These are phyloP conservation scores for Talaromyces islandicus DNA, from an alignment of 2,329 filamentous ascomycete genomes.

Conservation along the genomic window DNA sequence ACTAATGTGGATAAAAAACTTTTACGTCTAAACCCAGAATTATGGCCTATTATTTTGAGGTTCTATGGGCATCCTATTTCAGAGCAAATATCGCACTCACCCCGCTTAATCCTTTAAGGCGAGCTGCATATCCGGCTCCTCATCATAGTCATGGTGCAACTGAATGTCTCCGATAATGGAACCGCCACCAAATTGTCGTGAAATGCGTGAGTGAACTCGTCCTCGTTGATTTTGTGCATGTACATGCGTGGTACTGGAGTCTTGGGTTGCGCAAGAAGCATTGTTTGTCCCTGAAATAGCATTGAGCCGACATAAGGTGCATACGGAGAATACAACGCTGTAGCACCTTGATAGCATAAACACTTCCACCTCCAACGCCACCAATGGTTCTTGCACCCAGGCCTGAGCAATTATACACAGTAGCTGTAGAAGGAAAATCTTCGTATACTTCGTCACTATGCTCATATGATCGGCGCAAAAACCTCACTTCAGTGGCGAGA, in stretches of 20 bases:
- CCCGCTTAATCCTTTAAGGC: constrained; percentile 24
- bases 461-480: background rate
- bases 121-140: constrained; percentile 25
- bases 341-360: constrained; percentile 1
- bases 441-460: background rate
- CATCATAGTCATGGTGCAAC: constrained; percentile 18
- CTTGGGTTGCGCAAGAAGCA: background rate
- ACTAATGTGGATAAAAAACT: background rate
- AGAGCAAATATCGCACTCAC: constrained; percentile 26
- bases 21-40: constrained; percentile 2
- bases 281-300: background rate
- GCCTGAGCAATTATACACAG: constrained; percentile 1
- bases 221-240: background rate
- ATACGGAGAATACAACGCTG: background rate
- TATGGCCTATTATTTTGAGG: background rate
- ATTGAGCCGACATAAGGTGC: background rate
- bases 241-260: constrained; percentile 1
- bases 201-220: constrained; percentile 2
- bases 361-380: background rate
- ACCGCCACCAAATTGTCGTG: background rate
- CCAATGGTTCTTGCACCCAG: background rate
- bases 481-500: background rate
- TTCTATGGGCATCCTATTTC: constrained; percentile 18
- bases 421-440: background rate
- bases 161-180: constrained; percentile 1